Evolutionary conservation across 1,284 basidiomycete genomes (phyloP).

Genomic region (Apiotrichum sp.): DNA sequence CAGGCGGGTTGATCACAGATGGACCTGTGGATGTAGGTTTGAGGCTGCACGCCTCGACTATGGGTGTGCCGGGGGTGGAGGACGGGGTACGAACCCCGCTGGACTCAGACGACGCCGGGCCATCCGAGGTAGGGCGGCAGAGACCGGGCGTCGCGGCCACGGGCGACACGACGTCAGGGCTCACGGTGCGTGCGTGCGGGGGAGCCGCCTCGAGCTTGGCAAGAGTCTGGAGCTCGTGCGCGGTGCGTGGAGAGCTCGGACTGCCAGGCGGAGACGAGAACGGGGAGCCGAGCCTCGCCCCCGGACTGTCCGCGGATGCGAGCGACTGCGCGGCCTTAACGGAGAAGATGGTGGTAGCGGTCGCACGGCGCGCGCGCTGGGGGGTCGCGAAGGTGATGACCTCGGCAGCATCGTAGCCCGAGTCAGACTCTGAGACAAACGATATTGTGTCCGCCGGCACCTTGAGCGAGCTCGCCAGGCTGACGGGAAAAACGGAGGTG

Average conservation of each 20-base stretch:
- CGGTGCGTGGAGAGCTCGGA: not conserved
- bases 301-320: not conserved
- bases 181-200: not conserved
- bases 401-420: slow-evolving; percentile 3
- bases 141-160: not conserved
- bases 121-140: not conserved
- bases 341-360: not conserved
- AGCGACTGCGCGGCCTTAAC: not conserved
- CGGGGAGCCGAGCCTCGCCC: not conserved
- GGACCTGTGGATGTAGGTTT: too few species aligned
- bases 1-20: too few species aligned
- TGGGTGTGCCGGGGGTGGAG: not conserved
- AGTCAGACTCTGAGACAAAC: not conserved
- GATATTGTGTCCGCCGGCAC: not conserved
- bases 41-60: not conserved
- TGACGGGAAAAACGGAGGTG: too few species aligned
- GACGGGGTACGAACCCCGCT: not conserved
- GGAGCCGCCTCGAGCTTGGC: not conserved
- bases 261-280: not conserved
- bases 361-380: not conserved
- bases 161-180: not conserved
- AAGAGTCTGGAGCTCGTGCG: not conserved
- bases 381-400: slow-evolving; percentile 5
- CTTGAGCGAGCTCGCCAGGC: too few species aligned
- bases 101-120: not conserved